Base-by-base conservation (phyloP, 1,284 basidiomycete species). In the Xerocomus minutiporus region DNA sequence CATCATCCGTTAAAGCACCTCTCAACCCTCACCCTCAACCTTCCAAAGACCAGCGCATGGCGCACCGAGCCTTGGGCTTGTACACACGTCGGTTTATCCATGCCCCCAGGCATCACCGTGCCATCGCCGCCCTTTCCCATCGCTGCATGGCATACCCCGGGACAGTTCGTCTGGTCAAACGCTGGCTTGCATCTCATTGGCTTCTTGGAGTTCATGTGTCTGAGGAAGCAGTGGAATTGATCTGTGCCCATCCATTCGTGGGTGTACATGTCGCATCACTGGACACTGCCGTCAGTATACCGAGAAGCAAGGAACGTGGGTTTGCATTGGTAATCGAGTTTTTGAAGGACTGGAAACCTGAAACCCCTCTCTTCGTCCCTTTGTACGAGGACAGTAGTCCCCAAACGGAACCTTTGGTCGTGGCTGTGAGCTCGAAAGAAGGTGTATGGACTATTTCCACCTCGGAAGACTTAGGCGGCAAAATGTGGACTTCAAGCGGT, bases 141-240 rank as follows among this genome's bases (percentile, higher is more conserved):
- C 83, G 83, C 44, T 89, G 84, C 65, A 73, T 85, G 0, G 88
- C 92, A 6, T 97, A 87, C 66, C 78, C 91, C 2, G 85, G 87
- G 6, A 94, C 94, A 0, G 87, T 91, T 20, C 79, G 97, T 28
- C 77, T 99, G 23, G 81, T 91, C 39, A 96, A 98, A 72, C 82
- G 97, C 47, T 99, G 97, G 97, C 73, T 98, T 45, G 82, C 88
- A 0, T 77, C 87, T 1, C 97, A 99, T 70, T 91, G 96, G 88
- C 79, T 98, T 23, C 76, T 91, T 15, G 73, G 78, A 1, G 69
- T 72, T 0, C 86, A 92, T 59, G 73, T 95, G 40, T 77, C 80
- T 5, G 80, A 84, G 51, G 93, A 97, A 67, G 83, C 83, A 0
- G 77, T 93, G 43, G 97, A 99, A 70, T 73, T 99, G 11, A 68